phyloP scores from a whole-genome alignment of 257 asterid genomes.

The Solanum piurae region DNA sequence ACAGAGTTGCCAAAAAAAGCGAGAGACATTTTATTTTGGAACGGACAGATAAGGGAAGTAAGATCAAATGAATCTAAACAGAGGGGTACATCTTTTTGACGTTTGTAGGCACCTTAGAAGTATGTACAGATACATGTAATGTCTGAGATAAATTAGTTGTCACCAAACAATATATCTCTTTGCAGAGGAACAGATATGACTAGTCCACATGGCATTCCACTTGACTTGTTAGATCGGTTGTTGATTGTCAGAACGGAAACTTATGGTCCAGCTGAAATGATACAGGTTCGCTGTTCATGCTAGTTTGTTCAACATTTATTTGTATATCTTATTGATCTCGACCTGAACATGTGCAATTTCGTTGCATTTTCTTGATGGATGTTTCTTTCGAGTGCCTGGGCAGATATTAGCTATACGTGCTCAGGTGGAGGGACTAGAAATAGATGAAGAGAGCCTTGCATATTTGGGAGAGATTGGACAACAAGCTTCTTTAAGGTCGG shows the following conservation, averaged over 20 bases:
- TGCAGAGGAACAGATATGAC: constrained; percentile 92
- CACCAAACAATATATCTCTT: not conserved
- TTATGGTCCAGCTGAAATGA: constrained; percentile 96
- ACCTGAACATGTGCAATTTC: not conserved
- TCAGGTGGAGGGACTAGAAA: constrained; percentile 80
- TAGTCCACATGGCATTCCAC: constrained; percentile 95
- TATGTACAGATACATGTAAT: not conserved
- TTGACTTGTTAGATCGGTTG: constrained; percentile 85
- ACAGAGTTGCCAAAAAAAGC: not conserved
- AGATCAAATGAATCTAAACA: not conserved
- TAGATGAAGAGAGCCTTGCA: constrained; percentile 89
- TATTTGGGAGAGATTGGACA: constrained; percentile 82
- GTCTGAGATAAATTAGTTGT: not conserved
- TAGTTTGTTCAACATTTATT: not conserved
- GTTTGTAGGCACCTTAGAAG: not conserved
- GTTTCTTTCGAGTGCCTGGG: not conserved
- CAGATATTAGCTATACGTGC: constrained; percentile 94
- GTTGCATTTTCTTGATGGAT: not conserved
- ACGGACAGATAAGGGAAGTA: not conserved
- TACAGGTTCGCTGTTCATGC: constrained; percentile 43
- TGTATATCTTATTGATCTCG: not conserved
- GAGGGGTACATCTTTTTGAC: not conserved
- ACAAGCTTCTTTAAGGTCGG: constrained; percentile 74
- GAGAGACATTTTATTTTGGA: not conserved
- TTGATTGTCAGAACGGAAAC: constrained; percentile 86